These are phyloP conservation scores for Groenewaldozyma tartarivorans DNA, from an alignment of 805 yeast genomes.

Conservation along the genomic window DNA sequence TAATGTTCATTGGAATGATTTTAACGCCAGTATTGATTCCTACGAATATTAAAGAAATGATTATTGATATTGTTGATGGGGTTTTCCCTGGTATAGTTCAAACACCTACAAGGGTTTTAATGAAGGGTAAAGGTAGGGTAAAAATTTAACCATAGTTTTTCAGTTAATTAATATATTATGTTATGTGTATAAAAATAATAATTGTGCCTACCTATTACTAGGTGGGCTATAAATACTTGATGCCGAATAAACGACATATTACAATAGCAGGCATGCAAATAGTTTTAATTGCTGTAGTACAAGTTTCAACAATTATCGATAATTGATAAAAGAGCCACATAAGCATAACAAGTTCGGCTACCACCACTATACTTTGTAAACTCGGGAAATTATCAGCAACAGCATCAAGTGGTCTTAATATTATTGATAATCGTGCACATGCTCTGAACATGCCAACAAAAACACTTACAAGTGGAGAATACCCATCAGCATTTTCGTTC, in stretches of 20 bases:
- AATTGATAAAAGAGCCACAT: conserved; percentile 24
- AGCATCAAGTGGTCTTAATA: conserved; percentile 22
- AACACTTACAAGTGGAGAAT: conserved; percentile 11
- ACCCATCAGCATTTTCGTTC: conserved; percentile 4
- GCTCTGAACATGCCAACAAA: conserved; percentile 15
- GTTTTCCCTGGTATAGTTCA: conserved; percentile 27
- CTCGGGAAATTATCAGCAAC: conserved; percentile 20
- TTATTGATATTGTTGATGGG: conserved; percentile 17
- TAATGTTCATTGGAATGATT: conserved; percentile 54
- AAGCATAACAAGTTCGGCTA: conserved; percentile 18
- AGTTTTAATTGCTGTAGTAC: conserved; percentile 19
- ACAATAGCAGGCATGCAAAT: conserved; percentile 22
- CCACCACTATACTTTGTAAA: conserved; percentile 16
- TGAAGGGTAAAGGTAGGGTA: background rate
- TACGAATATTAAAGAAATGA: background rate
- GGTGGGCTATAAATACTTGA: conserved; percentile 2
- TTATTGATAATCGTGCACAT: conserved; percentile 17
- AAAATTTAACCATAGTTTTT: too few species aligned
- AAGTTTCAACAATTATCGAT: conserved; percentile 21
- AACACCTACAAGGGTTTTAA: conserved; percentile 4
- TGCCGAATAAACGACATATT: conserved; percentile 16
- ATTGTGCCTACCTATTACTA: too few species aligned
- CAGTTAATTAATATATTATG: too few species aligned
- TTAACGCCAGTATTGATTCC: conserved; percentile 67
- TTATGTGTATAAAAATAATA: too few species aligned